These are phyloP conservation scores for Sphaerulina vaccinii DNA, from an alignment of 2,329 filamentous ascomycete species.

Conservation along the genomic window DNA sequence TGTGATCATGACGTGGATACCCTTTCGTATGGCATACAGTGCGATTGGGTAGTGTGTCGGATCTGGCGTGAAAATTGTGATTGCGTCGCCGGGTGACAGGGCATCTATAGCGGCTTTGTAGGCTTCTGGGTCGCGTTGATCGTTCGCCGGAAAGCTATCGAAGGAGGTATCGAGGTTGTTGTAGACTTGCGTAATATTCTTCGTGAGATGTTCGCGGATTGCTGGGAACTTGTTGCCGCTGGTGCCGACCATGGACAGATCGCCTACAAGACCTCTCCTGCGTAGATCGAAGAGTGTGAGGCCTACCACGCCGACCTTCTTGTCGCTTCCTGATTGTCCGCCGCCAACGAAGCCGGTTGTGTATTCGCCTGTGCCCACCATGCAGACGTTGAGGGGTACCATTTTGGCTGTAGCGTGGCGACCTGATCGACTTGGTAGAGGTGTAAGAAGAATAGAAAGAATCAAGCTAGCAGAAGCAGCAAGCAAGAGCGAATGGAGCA, in stretches of 20 bases:
- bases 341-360: conserved; percentile 90
- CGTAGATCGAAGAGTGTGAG: conserved; percentile 86
- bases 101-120: conserved; percentile 89
- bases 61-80: conserved; percentile 95
- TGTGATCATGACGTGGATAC: conserved; percentile 87
- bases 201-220: conserved; percentile 82
- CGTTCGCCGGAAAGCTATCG: conserved; percentile 74
- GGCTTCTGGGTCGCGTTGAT: conserved; percentile 70
- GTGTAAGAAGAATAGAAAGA: too few relatives aligned
- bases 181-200: conserved; percentile 78
- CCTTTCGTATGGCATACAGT: conserved; percentile 82
- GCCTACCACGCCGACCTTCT: conserved; percentile 92
- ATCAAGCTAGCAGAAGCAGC: too few relatives aligned
- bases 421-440: too few relatives aligned
- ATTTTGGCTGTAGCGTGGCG: conserved; percentile 38
- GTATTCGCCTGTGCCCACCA: conserved; percentile 89
- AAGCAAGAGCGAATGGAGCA: too few relatives aligned
- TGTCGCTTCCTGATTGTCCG: conserved; percentile 82
- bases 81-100: conserved; percentile 76
- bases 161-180: conserved; percentile 87
- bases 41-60: conserved; percentile 91
- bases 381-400: conserved; percentile 51
- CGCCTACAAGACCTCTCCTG: conserved; percentile 80
- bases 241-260: conserved; percentile 84
- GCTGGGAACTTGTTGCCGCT: conserved; percentile 83